These are phyloP conservation scores for Scedosporium aurantiacum DNA, from an alignment of 2,329 filamentous ascomycete species.

Conservation along the genomic window DNA sequence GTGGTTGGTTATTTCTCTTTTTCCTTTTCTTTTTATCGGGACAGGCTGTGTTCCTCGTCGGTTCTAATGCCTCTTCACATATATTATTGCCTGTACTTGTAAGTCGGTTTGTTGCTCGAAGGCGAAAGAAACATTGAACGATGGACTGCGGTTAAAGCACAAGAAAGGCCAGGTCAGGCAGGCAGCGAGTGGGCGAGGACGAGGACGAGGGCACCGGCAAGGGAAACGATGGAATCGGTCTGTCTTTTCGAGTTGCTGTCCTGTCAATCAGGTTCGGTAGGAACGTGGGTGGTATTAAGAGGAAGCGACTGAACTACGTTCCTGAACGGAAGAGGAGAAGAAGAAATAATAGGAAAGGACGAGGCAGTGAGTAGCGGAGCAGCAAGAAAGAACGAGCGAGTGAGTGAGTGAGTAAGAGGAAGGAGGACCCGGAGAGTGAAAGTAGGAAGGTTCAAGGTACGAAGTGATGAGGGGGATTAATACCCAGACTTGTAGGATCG, in stretches of 20 bases:
- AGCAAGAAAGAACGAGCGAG: neutral
- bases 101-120: neutral
- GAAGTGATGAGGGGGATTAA: neutral
- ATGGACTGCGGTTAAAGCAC: neutral
- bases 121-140: neutral
- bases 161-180: neutral
- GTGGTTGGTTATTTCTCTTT: neutral
- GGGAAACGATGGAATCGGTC: neutral
- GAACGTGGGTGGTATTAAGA: neutral
- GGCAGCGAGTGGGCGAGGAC: neutral
- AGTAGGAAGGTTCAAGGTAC: neutral
- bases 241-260: neutral
- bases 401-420: neutral
- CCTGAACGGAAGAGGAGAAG: neutral
- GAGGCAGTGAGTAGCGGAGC: neutral
- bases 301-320: constrained; percentile 6
- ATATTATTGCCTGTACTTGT: constrained; percentile 6
- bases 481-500: neutral
- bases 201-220: neutral
- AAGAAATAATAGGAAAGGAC: neutral
- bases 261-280: neutral
- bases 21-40: neutral
- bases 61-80: constrained; percentile 1
- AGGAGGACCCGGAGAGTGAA: neutral
- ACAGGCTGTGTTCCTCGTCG: neutral